Evolutionary conservation across 2,329 filamentous ascomycete species (phyloP), one percentile per base, ranked within the genome.

Genomic region (Cadophora malorum): DNA sequence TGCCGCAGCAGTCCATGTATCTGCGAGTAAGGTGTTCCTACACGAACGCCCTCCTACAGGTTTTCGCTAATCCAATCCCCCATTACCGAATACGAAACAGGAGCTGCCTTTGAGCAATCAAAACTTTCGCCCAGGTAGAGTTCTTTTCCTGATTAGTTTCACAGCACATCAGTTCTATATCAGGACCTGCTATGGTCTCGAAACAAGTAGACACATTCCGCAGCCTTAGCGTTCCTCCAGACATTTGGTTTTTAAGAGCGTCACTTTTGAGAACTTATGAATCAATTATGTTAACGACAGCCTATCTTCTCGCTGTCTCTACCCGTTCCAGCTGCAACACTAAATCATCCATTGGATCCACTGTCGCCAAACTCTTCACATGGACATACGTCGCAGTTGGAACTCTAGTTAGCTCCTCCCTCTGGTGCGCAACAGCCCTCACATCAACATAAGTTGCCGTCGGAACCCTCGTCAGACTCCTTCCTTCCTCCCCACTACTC

Each of bases 401-500:
- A 6, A 49, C 58, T n/a, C 41, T 28, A 16, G 58, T 49, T 23
- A 61, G 25, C 14, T 16, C 38, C 23, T 45, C 14, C 38, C 45
- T 61, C 58, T 16, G 41, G 16, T 5, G 14, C 58, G 3, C 58
- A 8, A 61, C 21, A n/a, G 38, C 33, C 38, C 23, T 45, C 45
- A n/a, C 21, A 14, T 61, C 58, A 47, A 28, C 35, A 31, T 10
- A n/a, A 6, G 45, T 49, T 16, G 38, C 38, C 19, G 58, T 61
- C 38, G 41, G 21, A 5, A 49, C 58, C 23, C 41, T 61, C 12
- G 58, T 61, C 58, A 61, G 19, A 33, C 58, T 49, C n/a, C 38
- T 61, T 14, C 23, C 58, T 28, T 61, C 58, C 1, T 61, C 58
- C 3, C 58, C 38, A 49, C 21, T 49, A 49, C 58, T 25, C 9